Evolutionary conservation across 108 stramenopile species (phyloP), one percentile per base, ranked within the genome.

Genomic region (Parmales sp.): DNA sequence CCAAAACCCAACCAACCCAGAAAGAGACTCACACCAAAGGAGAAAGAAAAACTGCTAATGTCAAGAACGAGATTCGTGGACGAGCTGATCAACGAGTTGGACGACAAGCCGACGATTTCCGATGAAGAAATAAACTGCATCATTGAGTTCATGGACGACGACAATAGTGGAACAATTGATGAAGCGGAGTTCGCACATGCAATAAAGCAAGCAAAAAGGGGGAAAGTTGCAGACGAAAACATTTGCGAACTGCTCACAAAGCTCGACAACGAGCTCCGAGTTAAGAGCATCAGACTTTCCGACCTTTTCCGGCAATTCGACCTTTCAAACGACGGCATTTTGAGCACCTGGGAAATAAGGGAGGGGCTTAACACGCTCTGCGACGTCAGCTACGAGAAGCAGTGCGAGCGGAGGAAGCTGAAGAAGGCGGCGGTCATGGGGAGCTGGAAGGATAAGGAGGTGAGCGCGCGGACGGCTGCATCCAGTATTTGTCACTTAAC

Each of bases 361-460:
- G 29, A 19, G 6, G 54, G 54, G 26, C 20, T 60, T 11, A 60
- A 60, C 26, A 60, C 36, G 54, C 54, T 60, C 2, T 60, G 54
- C 54, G 54, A 60, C 28, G 54, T 60, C 28, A 60, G 54, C 28
- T 60, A 34, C 31, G 54, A 60, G 54, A 28, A 60, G 54, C 31
- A 60, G 54, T 60, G 54, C 20, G 54, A 60, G 16, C 54, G 54
- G 3, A 3, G 54, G 28, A 23, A 31, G 25, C 28, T 60, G 54
- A 60, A 34, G 54, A 23, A 34, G 20, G 11, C 7, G 9, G 54
- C 54, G 54, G 36, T 34, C 20, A 28, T 34, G 7, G 31, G 13
- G 26, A 60, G 54, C 31, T 60, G 54, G 54, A 60, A 60, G 28
- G 28, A 26, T 3, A 60, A 60, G 28, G 54, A 60, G 28, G n/a